Percentiles rank a stretch among this genome's conserved stretches.
Evolutionary conservation across 2,329 filamentous ascomycete species (phyloP).

Genomic region (Penicillium sp.): DNA sequence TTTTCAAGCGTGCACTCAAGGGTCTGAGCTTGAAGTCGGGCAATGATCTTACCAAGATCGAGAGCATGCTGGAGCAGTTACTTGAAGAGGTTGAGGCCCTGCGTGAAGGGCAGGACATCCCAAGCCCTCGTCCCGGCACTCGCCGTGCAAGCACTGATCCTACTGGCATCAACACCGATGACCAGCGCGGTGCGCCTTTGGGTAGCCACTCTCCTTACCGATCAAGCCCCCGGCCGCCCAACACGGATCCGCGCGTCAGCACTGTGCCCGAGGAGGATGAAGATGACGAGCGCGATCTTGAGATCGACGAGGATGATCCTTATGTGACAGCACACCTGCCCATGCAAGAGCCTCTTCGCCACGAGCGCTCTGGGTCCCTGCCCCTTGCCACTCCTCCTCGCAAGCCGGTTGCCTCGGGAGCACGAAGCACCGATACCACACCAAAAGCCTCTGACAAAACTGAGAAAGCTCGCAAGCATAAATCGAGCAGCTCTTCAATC

Average conservation of each 20-base stretch:
- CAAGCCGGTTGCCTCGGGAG: constrained; percentile 39
- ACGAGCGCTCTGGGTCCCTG: constrained; percentile 43
- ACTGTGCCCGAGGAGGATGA: constrained; percentile 84
- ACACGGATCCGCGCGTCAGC: constrained; percentile 77
- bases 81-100: constrained; percentile 87
- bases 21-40: constrained; percentile 83
- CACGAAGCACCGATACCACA: constrained; percentile 74
- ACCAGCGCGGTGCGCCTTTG: constrained; percentile 71
- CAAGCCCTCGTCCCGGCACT: constrained; percentile 22
- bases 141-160: constrained; percentile 58
- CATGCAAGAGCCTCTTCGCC: constrained; percentile 51
- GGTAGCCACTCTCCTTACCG: constrained; percentile 72
- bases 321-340: constrained; percentile 56
- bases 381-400: constrained; percentile 48
- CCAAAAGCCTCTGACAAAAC: constrained; percentile 54
- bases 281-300: constrained; percentile 67
- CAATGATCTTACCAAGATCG: constrained; percentile 83
- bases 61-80: constrained; percentile 87
- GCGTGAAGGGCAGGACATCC: constrained; percentile 56
- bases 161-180: constrained; percentile 82
- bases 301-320: constrained; percentile 52
- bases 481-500: constrained; percentile 75
- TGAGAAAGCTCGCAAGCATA: constrained; percentile 81
- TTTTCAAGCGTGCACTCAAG: constrained; percentile 93
- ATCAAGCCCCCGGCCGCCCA: constrained; percentile 53